Evolutionary conservation across 1,139 yeast genomes (phyloP).

Genomic region (Geotrichum phurueaensis): DNA sequence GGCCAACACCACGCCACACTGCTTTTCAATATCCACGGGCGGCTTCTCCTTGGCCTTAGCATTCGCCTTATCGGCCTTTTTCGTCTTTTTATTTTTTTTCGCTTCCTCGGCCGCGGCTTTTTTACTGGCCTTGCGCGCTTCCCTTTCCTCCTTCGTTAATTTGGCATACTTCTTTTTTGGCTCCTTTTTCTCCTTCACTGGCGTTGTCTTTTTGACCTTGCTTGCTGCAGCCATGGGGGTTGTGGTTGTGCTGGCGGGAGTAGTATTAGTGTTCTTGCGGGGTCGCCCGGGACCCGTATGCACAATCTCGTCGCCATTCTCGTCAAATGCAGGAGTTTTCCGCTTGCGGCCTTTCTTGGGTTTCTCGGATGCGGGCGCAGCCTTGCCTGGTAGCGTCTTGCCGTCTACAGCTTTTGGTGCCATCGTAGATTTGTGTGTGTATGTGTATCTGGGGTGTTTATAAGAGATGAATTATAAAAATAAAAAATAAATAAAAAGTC

Average conservation of each 20-base stretch:
- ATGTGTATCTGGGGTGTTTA: background rate
- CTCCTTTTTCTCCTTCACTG: slow-evolving; percentile 2
- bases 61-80: slow-evolving; percentile 36
- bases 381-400: background rate
- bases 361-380: background rate
- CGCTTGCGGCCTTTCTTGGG: slow-evolving; percentile 19
- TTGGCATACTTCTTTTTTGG: slow-evolving; percentile 16
- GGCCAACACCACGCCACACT: slow-evolving; percentile 92
- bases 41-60: slow-evolving; percentile 81
- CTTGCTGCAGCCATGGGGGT: background rate
- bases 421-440: background rate
- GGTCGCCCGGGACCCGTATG: slow-evolving; percentile 17
- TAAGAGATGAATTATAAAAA: background rate
- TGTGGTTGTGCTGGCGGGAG: background rate
- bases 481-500: background rate
- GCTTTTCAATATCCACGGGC: slow-evolving; percentile 89
- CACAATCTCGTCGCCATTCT: slow-evolving; percentile 2
- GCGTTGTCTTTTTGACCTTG: slow-evolving; percentile 1
- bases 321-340: slow-evolving; percentile 14
- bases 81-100: slow-evolving; percentile 57
- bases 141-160: slow-evolving; percentile 16
- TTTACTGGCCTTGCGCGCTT: slow-evolving; percentile 13
- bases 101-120: slow-evolving; percentile 66
- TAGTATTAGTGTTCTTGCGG: slow-evolving; percentile 12
- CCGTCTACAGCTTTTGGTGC: background rate